Evolutionary conservation across 768 basidiomycete species (phyloP), one percentile per base, ranked within the genome.

Genomic region (Lactarius hengduanensis): DNA sequence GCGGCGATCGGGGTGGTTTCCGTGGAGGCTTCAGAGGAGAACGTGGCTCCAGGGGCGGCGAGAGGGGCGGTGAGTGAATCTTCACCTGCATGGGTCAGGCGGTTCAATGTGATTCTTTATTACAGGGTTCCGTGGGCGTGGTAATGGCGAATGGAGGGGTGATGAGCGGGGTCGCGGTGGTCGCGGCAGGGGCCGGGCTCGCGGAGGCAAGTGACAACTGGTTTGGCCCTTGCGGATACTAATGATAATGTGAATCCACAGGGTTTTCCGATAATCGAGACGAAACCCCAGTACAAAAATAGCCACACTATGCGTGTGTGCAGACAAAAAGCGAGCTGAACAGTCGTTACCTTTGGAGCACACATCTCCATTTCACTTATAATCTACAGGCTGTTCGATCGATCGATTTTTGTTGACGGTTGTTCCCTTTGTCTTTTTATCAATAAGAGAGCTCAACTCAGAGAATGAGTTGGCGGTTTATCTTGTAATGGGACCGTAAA

Each of bases 11-110:
- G 9, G 80, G 81, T 58, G 81, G 82, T 50, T 59, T 32, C 58
- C 81, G 84, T 60, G 83, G 84, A 45, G 80, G 80, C 57, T 72
- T 68, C 69, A 61, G 75, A 57, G 76, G 75, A 11, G 69, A 66
- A 57, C 71, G 76, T 18, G 74, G 76, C 41, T 73, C 70, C 18
- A 69, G 76, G 22, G 75, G 77, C 45, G 71, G 68, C 13, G 59
- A 63, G 18, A 59, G 64, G 43, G 64, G 68, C 43, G 53, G 70
- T 67, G 57, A 69, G 63, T 54, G 50, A 38, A 59, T 32, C 30
- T 20, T 34, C 26, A 20, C 36, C 3, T 32, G 30, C 28, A 9
- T 59, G 36, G 16, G 15, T 11, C n/a, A 50, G 63, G 22, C 22
- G 18, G 26, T 56, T 57, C 60, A 55, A 38, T 22, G 32, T 36